Evolutionary conservation across 441 rosid species (phyloP), one percentile per base, ranked within the genome.

Genomic region (Arabidopsis lyrata): DNA sequence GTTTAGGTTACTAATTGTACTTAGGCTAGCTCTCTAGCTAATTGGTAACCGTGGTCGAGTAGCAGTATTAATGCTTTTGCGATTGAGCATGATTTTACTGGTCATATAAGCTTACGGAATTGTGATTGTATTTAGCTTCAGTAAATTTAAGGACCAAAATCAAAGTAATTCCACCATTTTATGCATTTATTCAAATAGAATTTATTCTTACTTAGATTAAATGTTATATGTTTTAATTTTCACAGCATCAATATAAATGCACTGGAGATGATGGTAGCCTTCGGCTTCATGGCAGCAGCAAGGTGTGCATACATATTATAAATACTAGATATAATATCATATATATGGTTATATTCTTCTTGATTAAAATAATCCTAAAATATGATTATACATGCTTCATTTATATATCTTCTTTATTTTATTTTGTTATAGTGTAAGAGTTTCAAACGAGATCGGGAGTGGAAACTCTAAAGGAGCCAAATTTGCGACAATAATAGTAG

Each of bases 281-380:
- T 89, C n/a, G 97, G 97, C 56, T 93, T 93, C 88, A 78, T 86
- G 66, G 91, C 88, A 57, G 94, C 96, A 59, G 88, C 88, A 35
- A 86, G 96, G 98, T 89, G 98, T 89, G 67, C 27, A 44, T 44
- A 52, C 27, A 44, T 44, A 35, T 27, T 15, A 27, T n/a, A 20
- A 47, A 52, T 24, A 47, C 8, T 14, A 5, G 16, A 42, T 42
- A 41, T 5, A 13, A 41, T 41, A 18, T n/a, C n/a, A 22, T 3
- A 22, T 22, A 2, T 2, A 2, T 22, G 24, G 2, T 24, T 24
- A 24, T 24, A 24, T 24, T 24, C 27, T 24, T 24, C 27, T 24
- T 24, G 27, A 24, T 24, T 24, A 24, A 24, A 24, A 24, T 24
- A 2, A 24, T 24, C 27, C 27, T 24, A 24, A 24, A 24, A 14